phyloP scores from a whole-genome alignment of 2,329 filamentous ascomycete species.

The Colletotrichum liaoningense region DNA sequence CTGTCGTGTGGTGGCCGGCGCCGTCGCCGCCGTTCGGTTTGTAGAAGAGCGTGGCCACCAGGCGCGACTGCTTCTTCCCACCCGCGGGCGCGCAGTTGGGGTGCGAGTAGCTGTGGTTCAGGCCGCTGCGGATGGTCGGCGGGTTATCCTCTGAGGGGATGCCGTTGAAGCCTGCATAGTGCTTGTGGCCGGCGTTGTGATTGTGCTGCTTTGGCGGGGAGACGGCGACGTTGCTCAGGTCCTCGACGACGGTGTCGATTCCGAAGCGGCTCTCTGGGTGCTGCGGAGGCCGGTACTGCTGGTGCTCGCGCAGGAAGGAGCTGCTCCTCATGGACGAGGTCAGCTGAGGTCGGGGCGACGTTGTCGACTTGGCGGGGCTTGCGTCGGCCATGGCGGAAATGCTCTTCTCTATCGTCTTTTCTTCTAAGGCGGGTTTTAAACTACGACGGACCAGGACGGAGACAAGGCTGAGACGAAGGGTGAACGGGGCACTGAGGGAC shows the following conservation, averaged over 20 bases:
- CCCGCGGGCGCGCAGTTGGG: constrained; percentile 68
- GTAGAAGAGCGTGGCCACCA: constrained; percentile 75
- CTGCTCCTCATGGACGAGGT: constrained; percentile 66
- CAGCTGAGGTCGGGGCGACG: constrained; percentile 59
- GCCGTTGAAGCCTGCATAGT: constrained; percentile 66
- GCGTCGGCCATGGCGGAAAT: constrained; percentile 45
- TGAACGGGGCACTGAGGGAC: background rate
- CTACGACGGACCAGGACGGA: background rate
- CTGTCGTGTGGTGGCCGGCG: constrained; percentile 15
- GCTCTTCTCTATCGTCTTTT: background rate
- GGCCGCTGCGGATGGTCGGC: constrained; percentile 70
- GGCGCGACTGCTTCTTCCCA: constrained; percentile 60
- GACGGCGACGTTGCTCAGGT: constrained; percentile 53
- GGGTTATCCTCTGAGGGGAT: constrained; percentile 70
- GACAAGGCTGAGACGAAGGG: background rate
- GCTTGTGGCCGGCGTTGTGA: constrained; percentile 40
- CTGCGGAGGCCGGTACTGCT: constrained; percentile 70
- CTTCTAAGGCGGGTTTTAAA: constrained; percentile 5
- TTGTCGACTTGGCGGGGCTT: constrained; percentile 43
- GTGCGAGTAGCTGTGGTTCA: constrained; percentile 72
- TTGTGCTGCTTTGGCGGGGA: constrained; percentile 43
- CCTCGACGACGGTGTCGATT: constrained; percentile 74
- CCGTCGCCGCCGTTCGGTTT: constrained; percentile 52
- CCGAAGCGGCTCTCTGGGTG: constrained; percentile 68
- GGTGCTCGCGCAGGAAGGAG: constrained; percentile 72